A percentile compares a stretch with the other conserved stretches of the same genome.
These are phyloP conservation scores for Pythium aristosporum DNA, from an alignment of 352 stramenopile species.

Conservation along the genomic window DNA sequence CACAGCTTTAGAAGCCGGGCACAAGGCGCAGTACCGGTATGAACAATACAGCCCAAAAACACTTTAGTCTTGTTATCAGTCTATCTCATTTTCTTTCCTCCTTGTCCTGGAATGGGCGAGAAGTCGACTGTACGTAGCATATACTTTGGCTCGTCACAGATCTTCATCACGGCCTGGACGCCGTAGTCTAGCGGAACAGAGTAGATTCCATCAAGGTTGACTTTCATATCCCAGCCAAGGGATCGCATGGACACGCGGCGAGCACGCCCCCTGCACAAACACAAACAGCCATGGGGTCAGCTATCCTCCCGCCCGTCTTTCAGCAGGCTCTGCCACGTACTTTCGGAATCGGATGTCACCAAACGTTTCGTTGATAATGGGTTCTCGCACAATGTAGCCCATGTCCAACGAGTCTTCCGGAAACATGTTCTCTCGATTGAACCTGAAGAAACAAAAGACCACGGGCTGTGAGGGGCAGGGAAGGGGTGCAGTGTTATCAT, in stretches of 20 bases:
- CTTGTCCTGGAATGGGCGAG: slow-evolving; percentile 20
- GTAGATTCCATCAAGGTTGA: slow-evolving; percentile 87
- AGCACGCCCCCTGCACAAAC: slow-evolving; percentile 56
- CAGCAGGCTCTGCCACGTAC: slow-evolving; percentile 26
- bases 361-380: slow-evolving; percentile 90
- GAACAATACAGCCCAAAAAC: too few species aligned
- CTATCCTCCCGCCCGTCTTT: not conserved
- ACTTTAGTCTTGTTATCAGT: not conserved
- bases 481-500: not conserved
- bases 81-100: slow-evolving; percentile 20
- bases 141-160: slow-evolving; percentile 85
- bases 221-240: slow-evolving; percentile 89
- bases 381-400: slow-evolving; percentile 84
- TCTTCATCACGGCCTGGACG: slow-evolving; percentile 90
- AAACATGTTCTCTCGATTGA: slow-evolving; percentile 88
- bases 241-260: slow-evolving; percentile 86
- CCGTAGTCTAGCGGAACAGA: slow-evolving; percentile 87
- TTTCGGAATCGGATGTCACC: slow-evolving; percentile 87
- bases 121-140: slow-evolving; percentile 85
- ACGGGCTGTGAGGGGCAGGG: not conserved
- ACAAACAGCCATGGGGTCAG: not conserved
- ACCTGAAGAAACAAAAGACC: slow-evolving; percentile 31
- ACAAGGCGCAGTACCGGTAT: too few species aligned
- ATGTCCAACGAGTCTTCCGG: slow-evolving; percentile 82
- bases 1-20: too few species aligned